These are phyloP conservation scores for Erysimum cheiri DNA, from an alignment of 441 rosid genomes.

Conservation along the genomic window DNA sequence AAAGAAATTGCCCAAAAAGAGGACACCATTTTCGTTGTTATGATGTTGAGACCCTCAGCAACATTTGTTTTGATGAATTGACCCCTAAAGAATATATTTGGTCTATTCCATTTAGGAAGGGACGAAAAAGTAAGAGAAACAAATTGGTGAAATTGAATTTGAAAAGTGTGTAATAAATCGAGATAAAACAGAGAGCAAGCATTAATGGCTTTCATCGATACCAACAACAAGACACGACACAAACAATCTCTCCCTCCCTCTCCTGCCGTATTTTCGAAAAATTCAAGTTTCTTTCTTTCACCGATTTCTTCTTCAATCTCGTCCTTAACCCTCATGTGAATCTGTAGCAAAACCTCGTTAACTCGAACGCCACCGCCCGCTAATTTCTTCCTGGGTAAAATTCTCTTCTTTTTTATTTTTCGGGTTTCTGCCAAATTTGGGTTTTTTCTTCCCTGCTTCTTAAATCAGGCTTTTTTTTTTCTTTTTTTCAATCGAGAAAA, in stretches of 20 bases:
- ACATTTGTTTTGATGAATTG: neutral
- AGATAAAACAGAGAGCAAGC: slow-evolving; percentile 27
- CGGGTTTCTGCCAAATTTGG: slow-evolving; percentile 12
- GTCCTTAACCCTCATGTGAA: neutral
- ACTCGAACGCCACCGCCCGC: slow-evolving; percentile 23
- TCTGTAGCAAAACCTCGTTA: slow-evolving; percentile 13
- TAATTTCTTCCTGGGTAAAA: slow-evolving; percentile 4
- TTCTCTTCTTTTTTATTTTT: neutral
- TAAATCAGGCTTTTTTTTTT: neutral
- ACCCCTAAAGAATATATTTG: neutral
- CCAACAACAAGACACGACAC: slow-evolving; percentile 43
- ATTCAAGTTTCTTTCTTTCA: slow-evolving; percentile 23
- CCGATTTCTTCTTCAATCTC: slow-evolving; percentile 14
- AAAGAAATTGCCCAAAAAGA: neutral
- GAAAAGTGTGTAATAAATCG: slow-evolving; percentile 12
- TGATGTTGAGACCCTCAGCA: neutral
- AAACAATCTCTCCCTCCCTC: slow-evolving; percentile 31
- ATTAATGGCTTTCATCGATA: slow-evolving; percentile 39
- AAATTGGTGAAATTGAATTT: neutral
- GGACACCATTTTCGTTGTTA: neutral
- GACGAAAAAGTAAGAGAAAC: neutral
- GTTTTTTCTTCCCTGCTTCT: slow-evolving; percentile 1
- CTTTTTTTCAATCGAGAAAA: neutral
- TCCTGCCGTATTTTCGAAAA: slow-evolving; percentile 24
- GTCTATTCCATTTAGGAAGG: neutral